Percentiles rank a stretch among this genome's conserved stretches.
These are phyloP conservation scores for Aspergillus sparsus DNA, from an alignment of 495 filamentous ascomycete species.

Conservation along the genomic window DNA sequence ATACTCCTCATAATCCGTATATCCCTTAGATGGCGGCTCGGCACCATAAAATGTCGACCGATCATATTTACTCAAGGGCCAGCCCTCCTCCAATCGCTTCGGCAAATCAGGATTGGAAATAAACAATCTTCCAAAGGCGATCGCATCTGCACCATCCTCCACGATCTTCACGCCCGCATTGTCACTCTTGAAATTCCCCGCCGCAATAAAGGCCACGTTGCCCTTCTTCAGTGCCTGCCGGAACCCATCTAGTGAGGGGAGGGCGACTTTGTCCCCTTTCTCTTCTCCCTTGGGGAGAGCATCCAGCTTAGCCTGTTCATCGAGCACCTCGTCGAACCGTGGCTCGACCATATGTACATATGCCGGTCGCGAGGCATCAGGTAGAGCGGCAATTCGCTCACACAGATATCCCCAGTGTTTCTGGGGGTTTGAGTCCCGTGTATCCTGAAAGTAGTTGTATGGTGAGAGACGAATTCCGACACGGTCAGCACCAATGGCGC, in stretches of 20 bases:
- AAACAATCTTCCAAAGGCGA: slow-evolving; percentile 63
- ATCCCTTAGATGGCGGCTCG: slow-evolving; percentile 53
- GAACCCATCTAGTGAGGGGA: slow-evolving; percentile 35
- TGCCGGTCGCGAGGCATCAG: slow-evolving; percentile 25
- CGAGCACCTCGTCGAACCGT: slow-evolving; percentile 48
- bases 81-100: slow-evolving; percentile 55
- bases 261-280: slow-evolving; percentile 4
- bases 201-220: slow-evolving; percentile 34
- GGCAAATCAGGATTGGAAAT: slow-evolving; percentile 70
- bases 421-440: slow-evolving; percentile 35
- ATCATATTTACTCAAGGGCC: slow-evolving; percentile 57
- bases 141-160: slow-evolving; percentile 33
- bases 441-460: slow-evolving; percentile 52
- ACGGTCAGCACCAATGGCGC: slow-evolving; percentile 32
- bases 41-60: slow-evolving; percentile 59
- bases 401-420: slow-evolving; percentile 24
- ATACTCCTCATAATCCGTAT: slow-evolving; percentile 56
- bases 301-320: slow-evolving; percentile 47
- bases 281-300: slow-evolving; percentile 21
- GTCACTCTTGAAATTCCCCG: slow-evolving; percentile 33
- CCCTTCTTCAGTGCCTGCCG: slow-evolving; percentile 31
- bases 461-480: slow-evolving; percentile 49
- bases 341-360: slow-evolving; percentile 49
- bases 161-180: slow-evolving; percentile 31
- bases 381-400: slow-evolving; percentile 31